These are phyloP conservation scores for Plasmodium billcollinsi DNA, from an alignment of 169 alveolate genomes.

Conservation along the genomic window DNA sequence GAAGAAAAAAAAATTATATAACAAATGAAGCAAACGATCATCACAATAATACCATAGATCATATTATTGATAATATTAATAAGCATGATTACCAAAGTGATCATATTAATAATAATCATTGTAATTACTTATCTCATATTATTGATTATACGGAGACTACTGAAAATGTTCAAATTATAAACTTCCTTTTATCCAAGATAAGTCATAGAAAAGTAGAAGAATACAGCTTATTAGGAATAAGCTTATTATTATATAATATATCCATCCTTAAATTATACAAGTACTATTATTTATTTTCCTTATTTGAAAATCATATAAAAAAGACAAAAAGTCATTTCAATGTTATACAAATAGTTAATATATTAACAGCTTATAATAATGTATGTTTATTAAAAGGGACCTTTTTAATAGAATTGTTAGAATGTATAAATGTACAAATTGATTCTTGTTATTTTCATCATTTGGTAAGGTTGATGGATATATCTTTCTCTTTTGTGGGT, in stretches of 20 bases:
- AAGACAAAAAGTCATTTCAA: constrained; percentile 14
- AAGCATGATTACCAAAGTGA: background rate
- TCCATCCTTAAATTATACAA: constrained; percentile 1
- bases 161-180: background rate
- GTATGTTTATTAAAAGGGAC: background rate
- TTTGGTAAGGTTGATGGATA: constrained; percentile 6
- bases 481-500: background rate
- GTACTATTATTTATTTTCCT: constrained; percentile 8
- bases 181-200: constrained; percentile 11
- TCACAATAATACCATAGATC: too few relatives aligned
- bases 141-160: background rate
- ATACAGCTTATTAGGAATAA: constrained; percentile 32
- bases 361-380: constrained; percentile 29
- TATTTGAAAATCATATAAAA: constrained; percentile 21
- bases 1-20: too few relatives aligned
- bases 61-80: background rate
- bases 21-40: too few relatives aligned
- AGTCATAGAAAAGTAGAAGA: constrained; percentile 13
- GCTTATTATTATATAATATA: constrained; percentile 31
- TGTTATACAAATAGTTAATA: constrained; percentile 29
- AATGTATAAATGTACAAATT: background rate
- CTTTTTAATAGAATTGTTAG: constrained; percentile 11
- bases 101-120: too few relatives aligned
- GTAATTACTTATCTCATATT: too few relatives aligned
- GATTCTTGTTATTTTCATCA: constrained; percentile 10